Base-by-base conservation (phyloP, 495 filamentous ascomycete species). In the Penicillium desertorum region DNA sequence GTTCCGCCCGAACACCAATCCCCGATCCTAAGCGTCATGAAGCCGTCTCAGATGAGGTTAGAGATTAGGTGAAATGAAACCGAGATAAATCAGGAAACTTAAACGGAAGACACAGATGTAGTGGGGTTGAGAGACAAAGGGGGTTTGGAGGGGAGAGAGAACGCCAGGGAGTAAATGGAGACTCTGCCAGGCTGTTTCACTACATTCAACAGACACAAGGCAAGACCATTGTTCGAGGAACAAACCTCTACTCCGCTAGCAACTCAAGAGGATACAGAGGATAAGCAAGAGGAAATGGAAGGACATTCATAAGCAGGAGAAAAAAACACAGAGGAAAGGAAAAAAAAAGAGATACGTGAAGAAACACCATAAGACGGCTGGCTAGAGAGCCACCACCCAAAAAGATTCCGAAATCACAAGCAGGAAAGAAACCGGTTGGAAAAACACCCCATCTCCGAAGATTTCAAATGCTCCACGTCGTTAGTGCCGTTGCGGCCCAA, bases 401-500 rank as follows among this genome's bases (percentile, higher is more conserved):
- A 69, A 61, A 76, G 65, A 74, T 75, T 76, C 75, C 70, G 73
- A 76, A 68, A 76, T 72, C 67, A 71, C 45, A 62, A 47, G 45
- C 46, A 64, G 58, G 41, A 54, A 44, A 66, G 63, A 68, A 68
- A 62, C 71, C 65, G 57, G 72, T 67, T 70, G 62, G 67, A 71
- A 64, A 76, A 76, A 74, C 71, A 74, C 51, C 73, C 71, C 67
- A 62, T 73, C 69, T 71, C 70, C 54, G 66, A 70, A 68, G 61
- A 70, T 70, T 66, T 66, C 62, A 75, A 67, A 74, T 71, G 69
- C 73, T 68, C 71, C 74, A 58, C 59, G 63, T 51, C 62, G 49
- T 81, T 70, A 83, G 65, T 75, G 78, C 63, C 76, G 74, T 71
- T 82, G 79, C 59, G 78, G 79, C 55, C 84, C 82, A 74, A 85